Percentiles rank a stretch among this genome's conserved stretches.
These are phyloP conservation scores for Ceriops tagal DNA, from an alignment of 345 rosid species.

Conservation along the genomic window DNA sequence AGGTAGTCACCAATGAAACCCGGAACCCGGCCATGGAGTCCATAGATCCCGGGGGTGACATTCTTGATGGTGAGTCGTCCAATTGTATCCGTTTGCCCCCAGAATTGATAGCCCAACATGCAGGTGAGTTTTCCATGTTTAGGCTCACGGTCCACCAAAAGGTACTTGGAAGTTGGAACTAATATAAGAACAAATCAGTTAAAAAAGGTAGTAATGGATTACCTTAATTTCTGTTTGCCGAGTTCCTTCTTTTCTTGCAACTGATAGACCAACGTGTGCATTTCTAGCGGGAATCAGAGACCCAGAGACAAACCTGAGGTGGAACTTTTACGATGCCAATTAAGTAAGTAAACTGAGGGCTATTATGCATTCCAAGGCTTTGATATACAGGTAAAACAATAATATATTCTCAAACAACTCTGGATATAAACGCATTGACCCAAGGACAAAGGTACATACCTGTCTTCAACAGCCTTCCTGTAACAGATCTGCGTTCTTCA, in stretches of 20 bases:
- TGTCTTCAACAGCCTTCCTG: constrained; percentile 36
- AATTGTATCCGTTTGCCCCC: constrained; percentile 35
- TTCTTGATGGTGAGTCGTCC: constrained; percentile 37
- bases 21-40: constrained; percentile 41
- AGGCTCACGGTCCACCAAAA: neutral
- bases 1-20: constrained; percentile 41
- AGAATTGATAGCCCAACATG: constrained; percentile 35
- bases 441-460: constrained; percentile 1
- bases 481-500: constrained; percentile 28
- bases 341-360: neutral
- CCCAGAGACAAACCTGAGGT: constrained; percentile 29
- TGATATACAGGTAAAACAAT: neutral
- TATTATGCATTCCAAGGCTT: neutral
- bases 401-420: neutral
- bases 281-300: constrained; percentile 35
- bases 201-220: neutral
- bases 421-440: neutral
- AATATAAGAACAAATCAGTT: neutral
- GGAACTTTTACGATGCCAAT: neutral
- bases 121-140: neutral
- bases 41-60: constrained; percentile 32
- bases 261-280: constrained; percentile 32
- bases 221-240: constrained; percentile 46
- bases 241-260: constrained; percentile 30
- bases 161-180: neutral